A percentile compares a stretch with the other conserved stretches of the same genome.
phyloP scores from a whole-genome alignment of 352 stramenopile species.

The Pythium graminicola region DNA sequence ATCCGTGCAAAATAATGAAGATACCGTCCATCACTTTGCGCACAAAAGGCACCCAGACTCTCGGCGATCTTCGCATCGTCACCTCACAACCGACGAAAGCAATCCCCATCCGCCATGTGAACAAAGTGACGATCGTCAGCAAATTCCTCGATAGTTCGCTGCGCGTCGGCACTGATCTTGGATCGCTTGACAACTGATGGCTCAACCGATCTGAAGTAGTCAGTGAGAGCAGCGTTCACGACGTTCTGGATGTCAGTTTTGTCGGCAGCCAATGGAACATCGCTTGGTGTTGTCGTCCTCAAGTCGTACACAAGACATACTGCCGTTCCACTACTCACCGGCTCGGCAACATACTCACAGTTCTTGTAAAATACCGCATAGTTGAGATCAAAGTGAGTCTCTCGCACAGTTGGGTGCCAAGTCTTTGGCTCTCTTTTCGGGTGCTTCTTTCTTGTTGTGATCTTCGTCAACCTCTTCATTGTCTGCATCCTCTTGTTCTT shows the following conservation, averaged over 20 bases:
- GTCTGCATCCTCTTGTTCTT: neutral
- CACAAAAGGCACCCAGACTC: constrained; percentile 3
- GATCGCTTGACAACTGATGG: neutral
- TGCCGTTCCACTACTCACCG: neutral
- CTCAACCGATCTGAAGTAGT: neutral
- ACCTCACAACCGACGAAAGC: neutral
- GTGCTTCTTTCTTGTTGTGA: too few relatives aligned
- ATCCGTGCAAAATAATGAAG: neutral
- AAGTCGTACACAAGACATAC: constrained; percentile 13
- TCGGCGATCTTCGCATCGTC: neutral
- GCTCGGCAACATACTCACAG: neutral
- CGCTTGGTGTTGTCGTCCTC: neutral
- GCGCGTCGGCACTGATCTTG: neutral
- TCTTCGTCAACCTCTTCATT: too few relatives aligned
- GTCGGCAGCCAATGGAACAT: neutral
- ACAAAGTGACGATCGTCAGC: neutral
- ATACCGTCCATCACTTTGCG: neutral
- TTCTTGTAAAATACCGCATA: constrained; percentile 1
- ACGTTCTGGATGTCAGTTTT: neutral
- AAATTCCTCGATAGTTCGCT: constrained; percentile 1
- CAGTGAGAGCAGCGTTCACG: neutral
- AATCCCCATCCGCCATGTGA: neutral
- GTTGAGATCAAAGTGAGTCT: neutral
- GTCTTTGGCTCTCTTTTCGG: neutral
- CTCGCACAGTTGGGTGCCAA: neutral